Evolutionary conservation across 2,329 filamentous ascomycete species (phyloP), one percentile per base, ranked within the genome.

Genomic region (Sarocladium kiliense): DNA sequence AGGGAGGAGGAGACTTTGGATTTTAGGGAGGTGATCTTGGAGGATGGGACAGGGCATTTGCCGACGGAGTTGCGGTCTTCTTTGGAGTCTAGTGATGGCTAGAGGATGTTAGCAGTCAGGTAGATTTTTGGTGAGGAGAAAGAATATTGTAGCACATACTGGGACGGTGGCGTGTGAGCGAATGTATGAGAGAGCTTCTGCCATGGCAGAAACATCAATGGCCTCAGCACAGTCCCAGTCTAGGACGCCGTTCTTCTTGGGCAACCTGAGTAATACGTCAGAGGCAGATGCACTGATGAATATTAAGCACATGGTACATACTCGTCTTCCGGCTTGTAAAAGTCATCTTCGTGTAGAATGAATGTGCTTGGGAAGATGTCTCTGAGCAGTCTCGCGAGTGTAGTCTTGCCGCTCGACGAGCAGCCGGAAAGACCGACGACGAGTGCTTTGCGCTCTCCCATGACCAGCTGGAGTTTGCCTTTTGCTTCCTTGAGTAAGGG

Each of bases 261-360:
- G 82, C 2, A 86, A 70, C 56, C 82, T 84, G 51, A 32, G 12
- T 44, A 61, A 44, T 44, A n/a, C n/a, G n/a, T n/a, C n/a, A n/a
- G n/a, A n/a, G n/a, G n/a, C n/a, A n/a, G n/a, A n/a, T n/a, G n/a
- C n/a, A n/a, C n/a, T n/a, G n/a, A n/a, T n/a, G n/a, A n/a, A n/a
- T n/a, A n/a, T n/a, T n/a, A n/a, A n/a, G n/a, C n/a, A n/a, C n/a
- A n/a, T n/a, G 25, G 21, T 10, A 71, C 79, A 65, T 64, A 89
- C 80, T 91, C 80, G 27, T 80, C 73, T 67, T 97, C 93, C 1
- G 88, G 77, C 60, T 84, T 85, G 74, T 96, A 99, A 68, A 97
- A 99, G 71, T 99, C 94, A 74, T 99, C 94, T 68, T 96, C 85
- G 69, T 99, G 94, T 21, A 99, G 79, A 65, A 97, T 89, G 65